Percentiles rank a stretch among this genome's conserved stretches.
phyloP scores from a whole-genome alignment of 768 basidiomycete genomes.

The Chalciporus pseudorubinellus region DNA sequence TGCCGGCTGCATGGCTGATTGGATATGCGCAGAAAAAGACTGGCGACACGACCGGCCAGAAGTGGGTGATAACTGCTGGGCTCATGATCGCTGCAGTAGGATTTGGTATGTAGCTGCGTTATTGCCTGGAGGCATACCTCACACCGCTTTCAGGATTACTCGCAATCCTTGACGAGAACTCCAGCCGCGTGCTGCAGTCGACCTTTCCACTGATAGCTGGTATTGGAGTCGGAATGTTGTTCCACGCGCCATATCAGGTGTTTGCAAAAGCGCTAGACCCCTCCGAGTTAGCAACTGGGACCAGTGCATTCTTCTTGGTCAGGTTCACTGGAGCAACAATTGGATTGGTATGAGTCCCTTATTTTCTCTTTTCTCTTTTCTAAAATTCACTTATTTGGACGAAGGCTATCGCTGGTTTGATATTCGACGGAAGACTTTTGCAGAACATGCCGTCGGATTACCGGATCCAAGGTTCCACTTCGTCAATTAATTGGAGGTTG shows the following conservation, averaged over 20 bases:
- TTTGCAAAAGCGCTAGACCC: conserved; percentile 66
- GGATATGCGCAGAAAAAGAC: conserved; percentile 59
- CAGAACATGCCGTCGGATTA: conserved; percentile 49
- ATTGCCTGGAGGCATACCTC: not conserved
- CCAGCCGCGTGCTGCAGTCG: conserved; percentile 44
- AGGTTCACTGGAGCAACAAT: conserved; percentile 84
- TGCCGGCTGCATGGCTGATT: conserved; percentile 85
- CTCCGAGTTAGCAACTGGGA: conserved; percentile 70
- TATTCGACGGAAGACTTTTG: conserved; percentile 58
- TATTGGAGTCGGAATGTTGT: conserved; percentile 77
- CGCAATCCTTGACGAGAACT: conserved; percentile 54
- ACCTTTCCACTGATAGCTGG: conserved; percentile 71
- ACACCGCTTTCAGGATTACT: conserved; percentile 55
- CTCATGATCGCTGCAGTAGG: conserved; percentile 65
- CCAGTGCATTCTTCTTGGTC: conserved; percentile 84
- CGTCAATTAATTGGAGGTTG: conserved; percentile 55
- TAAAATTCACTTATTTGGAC: conserved; percentile 15
- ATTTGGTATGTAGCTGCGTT: conserved; percentile 52
- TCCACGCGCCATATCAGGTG: conserved; percentile 83
- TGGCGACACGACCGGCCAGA: conserved; percentile 60
- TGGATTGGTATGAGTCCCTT: conserved; percentile 59
- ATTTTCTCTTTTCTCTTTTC: not conserved
- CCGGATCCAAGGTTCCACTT: conserved; percentile 38
- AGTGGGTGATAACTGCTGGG: conserved; percentile 59
- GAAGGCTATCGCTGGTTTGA: conserved; percentile 74